Evolutionary conservation across 2,329 filamentous ascomycete genomes (phyloP), one percentile per base, ranked within the genome.

Genomic region (Colletotrichum sp.): DNA sequence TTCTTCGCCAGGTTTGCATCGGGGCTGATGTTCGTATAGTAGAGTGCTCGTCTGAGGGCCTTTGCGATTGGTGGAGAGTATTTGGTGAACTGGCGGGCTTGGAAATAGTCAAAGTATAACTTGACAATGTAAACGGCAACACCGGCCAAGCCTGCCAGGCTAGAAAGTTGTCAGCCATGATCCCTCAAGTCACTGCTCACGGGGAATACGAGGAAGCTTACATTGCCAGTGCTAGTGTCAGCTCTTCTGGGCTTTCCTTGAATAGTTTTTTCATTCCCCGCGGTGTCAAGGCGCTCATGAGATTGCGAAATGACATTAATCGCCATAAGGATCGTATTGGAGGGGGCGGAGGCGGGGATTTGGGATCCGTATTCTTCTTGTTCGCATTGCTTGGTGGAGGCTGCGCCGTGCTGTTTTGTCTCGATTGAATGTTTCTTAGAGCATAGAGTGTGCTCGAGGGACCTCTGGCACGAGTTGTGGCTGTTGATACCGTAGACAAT

Each of bases 11-110:
- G 90, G 74, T 94, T 90, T 4, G 95, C 92, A 75, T 98, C 93
- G 6, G 94, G 90, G 52, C 91, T 89, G 78, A 94, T 91, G 81
- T 97, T 96, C 78, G 93, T 95, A 85, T 95, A 98, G 86, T 96
- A 98, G 30, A 98, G 87, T 0, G 96, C 97, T 79, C 93, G 91
- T 36, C 97, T 94, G 63, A 99, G 89, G 76, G 94, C 92, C 80
- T 94, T 93, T 12, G 94, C 94, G 39, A 96, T 92, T 2, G 92
- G 89, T 57, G 94, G 91, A 4, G 95, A 95, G 82, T 89, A 92
- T 74, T 85, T 86, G 67, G 89, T 91, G 79, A 91, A 90, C 74
- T 91, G 87, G 32, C 85, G 81, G 69, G 88, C 86, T 80, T 91
- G 88, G 82, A 91, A 92, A 78, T 90, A 90, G 78, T 85, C 85